These are phyloP conservation scores for Phytophthora melonis DNA, from an alignment of 352 stramenopile genomes.

Conservation along the genomic window DNA sequence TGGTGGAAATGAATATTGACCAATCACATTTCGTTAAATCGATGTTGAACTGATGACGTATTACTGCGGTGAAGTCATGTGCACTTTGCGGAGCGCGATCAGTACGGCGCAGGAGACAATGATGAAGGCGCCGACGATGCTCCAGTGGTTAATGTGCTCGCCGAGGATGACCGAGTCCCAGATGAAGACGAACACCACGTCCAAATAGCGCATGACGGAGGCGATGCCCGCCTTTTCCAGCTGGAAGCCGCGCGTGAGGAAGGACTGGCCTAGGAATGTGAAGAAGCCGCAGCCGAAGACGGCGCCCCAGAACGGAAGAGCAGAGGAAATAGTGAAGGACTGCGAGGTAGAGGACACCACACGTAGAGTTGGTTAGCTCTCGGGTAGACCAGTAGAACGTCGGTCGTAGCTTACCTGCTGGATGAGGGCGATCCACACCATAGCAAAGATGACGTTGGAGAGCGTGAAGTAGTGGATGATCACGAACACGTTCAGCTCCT, in stretches of 20 bases:
- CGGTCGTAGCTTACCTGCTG: slow-evolving; percentile 32
- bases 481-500: slow-evolving; percentile 46
- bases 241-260: slow-evolving; percentile 70
- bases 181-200: slow-evolving; percentile 76
- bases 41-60: no score
- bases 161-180: slow-evolving; percentile 64
- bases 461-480: slow-evolving; percentile 66
- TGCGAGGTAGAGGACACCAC: not conserved
- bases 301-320: slow-evolving; percentile 40
- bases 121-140: slow-evolving; percentile 21
- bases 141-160: slow-evolving; percentile 37
- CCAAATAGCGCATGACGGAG: slow-evolving; percentile 73
- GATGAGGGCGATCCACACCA: slow-evolving; percentile 46
- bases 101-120: slow-evolving; percentile 39
- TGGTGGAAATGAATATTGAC: not conserved
- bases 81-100: slow-evolving; percentile 42
- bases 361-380: not conserved
- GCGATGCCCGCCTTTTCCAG: slow-evolving; percentile 65
- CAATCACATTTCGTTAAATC: not conserved
- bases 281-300: slow-evolving; percentile 44
- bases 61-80: no score
- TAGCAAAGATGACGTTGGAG: slow-evolving; percentile 40
- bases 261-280: slow-evolving; percentile 57
- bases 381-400: not conserved
- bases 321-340: slow-evolving; percentile 40